Base-by-base conservation (phyloP, 805 yeast species). In the Yamadazyma sp. region DNA sequence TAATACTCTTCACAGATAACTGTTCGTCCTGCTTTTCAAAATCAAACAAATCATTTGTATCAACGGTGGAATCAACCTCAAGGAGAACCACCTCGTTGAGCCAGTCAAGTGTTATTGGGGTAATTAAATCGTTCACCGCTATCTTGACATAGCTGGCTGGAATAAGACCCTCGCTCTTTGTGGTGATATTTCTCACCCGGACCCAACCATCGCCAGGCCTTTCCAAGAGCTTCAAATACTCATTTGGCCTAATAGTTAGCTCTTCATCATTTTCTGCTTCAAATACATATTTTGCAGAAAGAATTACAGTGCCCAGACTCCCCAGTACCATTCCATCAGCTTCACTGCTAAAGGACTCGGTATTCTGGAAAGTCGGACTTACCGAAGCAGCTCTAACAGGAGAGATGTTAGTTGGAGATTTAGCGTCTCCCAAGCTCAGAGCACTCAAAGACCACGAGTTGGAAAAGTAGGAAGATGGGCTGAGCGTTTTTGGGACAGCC, bases 191-290 rank as follows among this genome's bases (percentile, higher is more conserved):
- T 39, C 57, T 58, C 3, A 67, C 71, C 25, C 49, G 40, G 17
- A 67, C 38, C 72, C 71, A 66, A 16, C 72, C 73, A 42, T 64
- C 62, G 2, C 70, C 71, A 3, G 60, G 62, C 19, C 65, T 49
- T 15, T 60, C 59, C 4, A 66, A 22, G 10, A 66, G 45, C 38
- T 57, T 58, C 23, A 65, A 47, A 42, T 56, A 59, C 10, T 62
- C 67, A 5, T 54, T 50, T 11, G 54, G 41, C 6, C 40, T 41
- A 3, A 63, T 52, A 7, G 53, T 42, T 18, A 67, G 41, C 36
- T 67, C 71, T 17, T 53, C 50, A 1, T 21, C 30, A 6, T 43
- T 45, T 43, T 55, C 60, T 5, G 63, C 63, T 2, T 28, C 32
- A 42, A 67, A 66, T n/a, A 46, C 42, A 45, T 64, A 67, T 37